phyloP scores from a whole-genome alignment of 768 basidiomycete genomes.

The Rhizopogon salebrosus region DNA sequence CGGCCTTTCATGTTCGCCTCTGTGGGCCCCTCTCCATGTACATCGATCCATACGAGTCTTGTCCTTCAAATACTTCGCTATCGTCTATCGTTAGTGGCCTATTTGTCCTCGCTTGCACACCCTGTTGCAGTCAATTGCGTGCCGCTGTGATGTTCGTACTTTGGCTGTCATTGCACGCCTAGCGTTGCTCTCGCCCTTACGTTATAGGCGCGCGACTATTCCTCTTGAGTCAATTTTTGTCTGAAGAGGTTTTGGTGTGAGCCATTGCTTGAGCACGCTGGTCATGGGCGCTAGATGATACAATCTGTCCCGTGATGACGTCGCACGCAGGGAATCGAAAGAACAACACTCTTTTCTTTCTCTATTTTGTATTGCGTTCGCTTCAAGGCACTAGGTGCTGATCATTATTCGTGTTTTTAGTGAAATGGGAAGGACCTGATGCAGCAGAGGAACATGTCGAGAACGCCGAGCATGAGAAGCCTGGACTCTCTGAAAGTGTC shows the following conservation, averaged over 20 bases:
- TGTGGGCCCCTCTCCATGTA: conserved; percentile 26
- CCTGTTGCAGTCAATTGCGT: conserved; percentile 29
- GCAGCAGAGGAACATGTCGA: conserved; percentile 42
- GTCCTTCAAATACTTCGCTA: conserved; percentile 31
- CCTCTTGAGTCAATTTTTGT: conserved; percentile 29
- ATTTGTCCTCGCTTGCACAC: conserved; percentile 24
- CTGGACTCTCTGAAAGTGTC: conserved; percentile 13
- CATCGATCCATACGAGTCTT: conserved; percentile 31
- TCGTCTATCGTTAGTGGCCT: conserved; percentile 27
- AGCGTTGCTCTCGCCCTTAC: conserved; percentile 26
- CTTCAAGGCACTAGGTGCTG: conserved; percentile 17
- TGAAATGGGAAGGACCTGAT: conserved; percentile 68
- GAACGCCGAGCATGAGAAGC: conserved; percentile 13
- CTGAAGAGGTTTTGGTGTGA: conserved; percentile 23
- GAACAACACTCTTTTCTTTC: conserved; percentile 7
- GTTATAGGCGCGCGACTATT: conserved; percentile 30
- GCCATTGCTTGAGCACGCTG: conserved; percentile 25
- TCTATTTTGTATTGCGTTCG: conserved; percentile 9
- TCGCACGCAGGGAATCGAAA: not conserved
- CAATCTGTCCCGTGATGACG: conserved; percentile 2
- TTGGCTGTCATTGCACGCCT: conserved; percentile 17
- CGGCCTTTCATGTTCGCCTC: conserved; percentile 22
- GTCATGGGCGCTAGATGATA: conserved; percentile 7
- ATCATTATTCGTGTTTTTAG: conserved; percentile 36
- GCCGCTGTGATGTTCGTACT: conserved; percentile 17